phyloP scores from a whole-genome alignment of 352 stramenopile species.

The Pythium phragmitis region DNA sequence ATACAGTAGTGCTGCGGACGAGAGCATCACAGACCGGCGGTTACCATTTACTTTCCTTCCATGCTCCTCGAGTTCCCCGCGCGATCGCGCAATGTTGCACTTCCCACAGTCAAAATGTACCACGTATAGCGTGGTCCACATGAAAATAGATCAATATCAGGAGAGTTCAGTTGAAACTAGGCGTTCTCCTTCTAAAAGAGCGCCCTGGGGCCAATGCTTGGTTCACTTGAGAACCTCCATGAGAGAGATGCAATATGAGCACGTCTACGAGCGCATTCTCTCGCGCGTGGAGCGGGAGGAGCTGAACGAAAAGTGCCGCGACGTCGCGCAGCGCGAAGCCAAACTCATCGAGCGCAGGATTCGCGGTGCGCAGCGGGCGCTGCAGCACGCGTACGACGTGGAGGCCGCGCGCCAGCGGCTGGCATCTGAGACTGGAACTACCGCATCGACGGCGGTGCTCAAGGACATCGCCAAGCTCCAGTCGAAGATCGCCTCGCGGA shows the following conservation, averaged over 20 bases:
- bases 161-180: not conserved
- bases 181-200: not conserved
- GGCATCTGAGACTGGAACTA: not conserved
- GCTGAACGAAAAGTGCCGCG: slow-evolving; percentile 10
- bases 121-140: slow-evolving; percentile 7
- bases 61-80: slow-evolving; percentile 4
- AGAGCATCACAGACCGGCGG: not conserved
- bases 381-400: slow-evolving; percentile 22
- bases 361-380: not conserved
- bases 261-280: slow-evolving; percentile 23
- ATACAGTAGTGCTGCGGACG: not conserved
- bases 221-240: not conserved
- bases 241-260: slow-evolving; percentile 3
- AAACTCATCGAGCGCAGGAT: slow-evolving; percentile 7
- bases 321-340: slow-evolving; percentile 2
- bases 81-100: slow-evolving; percentile 1
- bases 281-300: slow-evolving; percentile 20
- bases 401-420: slow-evolving; percentile 10
- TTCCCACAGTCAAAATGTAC: not conserved
- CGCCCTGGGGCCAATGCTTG: not conserved
- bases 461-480: slow-evolving; percentile 12
- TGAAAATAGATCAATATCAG: not conserved
- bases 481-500: not conserved
- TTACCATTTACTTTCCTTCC: slow-evolving; percentile 2
- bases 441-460: not conserved